Base-by-base conservation (phyloP, 2,329 filamentous ascomycete species). In the Sporothrix inflata region DNA sequence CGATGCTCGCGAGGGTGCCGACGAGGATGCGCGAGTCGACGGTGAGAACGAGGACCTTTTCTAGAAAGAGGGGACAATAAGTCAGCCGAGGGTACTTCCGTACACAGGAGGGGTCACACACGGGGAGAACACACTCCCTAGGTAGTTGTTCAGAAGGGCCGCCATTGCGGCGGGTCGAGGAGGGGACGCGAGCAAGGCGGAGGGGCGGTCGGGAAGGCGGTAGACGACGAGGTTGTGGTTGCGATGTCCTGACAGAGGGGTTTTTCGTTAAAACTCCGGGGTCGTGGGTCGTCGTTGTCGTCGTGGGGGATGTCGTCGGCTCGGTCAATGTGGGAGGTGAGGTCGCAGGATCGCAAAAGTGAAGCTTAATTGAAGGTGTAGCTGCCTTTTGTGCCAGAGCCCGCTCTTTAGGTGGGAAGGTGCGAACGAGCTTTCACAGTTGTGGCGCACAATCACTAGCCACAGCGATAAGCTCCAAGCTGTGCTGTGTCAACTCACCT, bases 31-130 rank as follows among this genome's bases (percentile, higher is more conserved):
- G 91, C 69, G 95, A 96, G 82, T 98, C 96, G 77, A 93, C 92
- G 38, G 96, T 98, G 75, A 98, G 88, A 78, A 98, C 91, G 73
- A 94, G 87, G 77, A 98, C 93, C 82, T 94, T 97, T 83, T 97
- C 96, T 98, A 47, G 30, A 34, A 34, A 7, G 14, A 30, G 30
- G 30, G 7, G 45, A 16, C 4, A 19, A 12, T 1, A 63, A 16
- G 68, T 71, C 40, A 70, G 60, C 40, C 0, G 27, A 24, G 6
- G 19, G n/a, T 24, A 2, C 14, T 19, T 21, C 12, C 11, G 24
- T 19, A 40, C 11, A 47, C n/a, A 8, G 55, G 27, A 27, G 12
- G n/a, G 5, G 11, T 6, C 7, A 21, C 11, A 30, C 30, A 24
- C 9, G 4, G 4, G 11, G 34, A 47, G 63, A 16, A 76, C 79